phyloP scores from a whole-genome alignment of 1,139 yeast species.

The Geotrichum siamense region DNA sequence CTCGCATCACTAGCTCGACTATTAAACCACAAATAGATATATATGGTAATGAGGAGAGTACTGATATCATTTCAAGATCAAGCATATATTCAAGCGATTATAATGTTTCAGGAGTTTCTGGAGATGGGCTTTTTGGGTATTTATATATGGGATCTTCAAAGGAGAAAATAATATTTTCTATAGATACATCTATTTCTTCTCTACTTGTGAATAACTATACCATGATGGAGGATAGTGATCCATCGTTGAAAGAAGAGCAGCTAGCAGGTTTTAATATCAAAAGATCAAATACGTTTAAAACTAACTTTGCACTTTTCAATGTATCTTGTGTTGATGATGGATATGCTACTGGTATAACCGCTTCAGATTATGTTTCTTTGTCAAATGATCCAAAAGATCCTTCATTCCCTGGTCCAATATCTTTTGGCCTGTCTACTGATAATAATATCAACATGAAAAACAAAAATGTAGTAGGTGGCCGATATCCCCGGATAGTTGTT shows the following conservation, averaged over 20 bases:
- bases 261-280: slow-evolving; percentile 17
- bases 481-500: slow-evolving; percentile 7
- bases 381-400: slow-evolving; percentile 5
- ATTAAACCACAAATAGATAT: too few relatives aligned
- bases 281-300: slow-evolving; percentile 19
- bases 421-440: slow-evolving; percentile 22
- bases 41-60: too few relatives aligned
- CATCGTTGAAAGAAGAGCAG: slow-evolving; percentile 2
- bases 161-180: slow-evolving; percentile 8
- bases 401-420: slow-evolving; percentile 15
- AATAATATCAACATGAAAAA: slow-evolving; percentile 9
- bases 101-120: slow-evolving; percentile 7
- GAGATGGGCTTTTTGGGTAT: slow-evolving; percentile 12
- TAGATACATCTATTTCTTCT: slow-evolving; percentile 12
- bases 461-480: slow-evolving; percentile 8
- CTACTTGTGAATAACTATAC: slow-evolving; percentile 13
- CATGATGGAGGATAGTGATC: neutral
- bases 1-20: too few relatives aligned
- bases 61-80: too few relatives aligned
- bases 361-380: slow-evolving; percentile 19
- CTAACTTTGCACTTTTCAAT: slow-evolving; percentile 9
- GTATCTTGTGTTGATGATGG: slow-evolving; percentile 19
- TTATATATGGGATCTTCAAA: slow-evolving; percentile 10
- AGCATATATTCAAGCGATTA: too few relatives aligned
- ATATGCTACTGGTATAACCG: slow-evolving; percentile 20